Evolutionary conservation across 1,284 basidiomycete genomes (phyloP), one percentile per base, ranked within the genome.

Genomic region (Austroboletus rostrupii): DNA sequence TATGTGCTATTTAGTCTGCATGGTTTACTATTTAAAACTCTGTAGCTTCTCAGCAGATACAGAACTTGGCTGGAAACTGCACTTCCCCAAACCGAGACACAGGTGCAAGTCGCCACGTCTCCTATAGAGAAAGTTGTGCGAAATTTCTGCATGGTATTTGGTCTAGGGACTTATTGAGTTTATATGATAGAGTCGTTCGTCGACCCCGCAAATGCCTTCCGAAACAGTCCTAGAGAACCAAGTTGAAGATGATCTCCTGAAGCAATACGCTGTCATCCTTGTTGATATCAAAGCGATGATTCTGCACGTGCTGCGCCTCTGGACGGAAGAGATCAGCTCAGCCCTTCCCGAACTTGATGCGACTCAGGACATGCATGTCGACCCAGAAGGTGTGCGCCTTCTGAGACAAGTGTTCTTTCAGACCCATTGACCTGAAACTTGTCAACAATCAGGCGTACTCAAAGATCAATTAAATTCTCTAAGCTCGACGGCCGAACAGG

Each of bases 41-140:
- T 35, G 41, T 52, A 92, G 89, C 80, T 94, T 45, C 61, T 93
- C 38, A 85, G 82, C 60, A 79, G 92, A 50, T 94, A 90, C 63
- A 79, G 72, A 50, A 79, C 76, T 29, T 94, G 90, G 86, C 65
- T 94, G 14, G 78, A 83, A 74, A 67, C 53, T 58, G 79, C 45
- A 71, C 75, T 51, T 57, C 68, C 41, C 54, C 68, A 42, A 51
- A 47, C 29, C 0, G 76, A 80, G 35, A 50, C 63, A 6, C 54
- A 62, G 7, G 45, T 57, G 4, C 69, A 71, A 51, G 23, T 26
- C 23, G 53, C 60, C 6, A 61, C 61, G 13, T 56, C 69, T n/a
- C 52, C 61, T 4, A 53, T n/a, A 40, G 62, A 64, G 32, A 64
- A 67, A 60, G 64, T 64, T 38, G 32, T 35, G 28, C 10, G 7